Evolutionary conservation across 352 stramenopile species (phyloP).

Genomic region (Pythium angustatum): DNA sequence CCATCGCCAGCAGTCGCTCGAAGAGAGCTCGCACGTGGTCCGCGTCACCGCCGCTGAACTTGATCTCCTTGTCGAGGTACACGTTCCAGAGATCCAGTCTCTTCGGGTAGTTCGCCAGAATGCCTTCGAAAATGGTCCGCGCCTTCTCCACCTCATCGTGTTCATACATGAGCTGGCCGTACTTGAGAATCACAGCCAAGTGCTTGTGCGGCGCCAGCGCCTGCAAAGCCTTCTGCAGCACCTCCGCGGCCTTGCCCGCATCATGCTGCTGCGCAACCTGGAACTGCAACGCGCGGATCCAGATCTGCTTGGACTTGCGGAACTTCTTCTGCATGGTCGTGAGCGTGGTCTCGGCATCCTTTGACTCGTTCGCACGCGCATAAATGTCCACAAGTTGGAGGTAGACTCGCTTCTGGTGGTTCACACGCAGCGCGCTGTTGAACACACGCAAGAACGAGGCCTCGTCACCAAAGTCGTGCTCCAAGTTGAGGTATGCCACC

Average conservation of each 20-base stretch:
- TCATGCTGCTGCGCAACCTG: conserved; percentile 60
- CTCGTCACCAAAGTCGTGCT: conserved; percentile 95
- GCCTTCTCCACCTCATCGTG: conserved; percentile 92
- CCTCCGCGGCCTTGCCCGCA: conserved; percentile 46
- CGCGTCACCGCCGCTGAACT: conserved; percentile 78
- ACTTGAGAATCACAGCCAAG: conserved; percentile 93
- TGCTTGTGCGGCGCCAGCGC: conserved; percentile 95
- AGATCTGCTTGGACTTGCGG: conserved; percentile 88
- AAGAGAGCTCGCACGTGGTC: conserved; percentile 89
- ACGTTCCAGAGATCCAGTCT: conserved; percentile 96
- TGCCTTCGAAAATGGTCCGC: conserved; percentile 94
- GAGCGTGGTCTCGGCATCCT: conserved; percentile 75
- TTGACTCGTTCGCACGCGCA: conserved; percentile 58
- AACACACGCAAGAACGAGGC: conserved; percentile 91
- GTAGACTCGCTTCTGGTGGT: conserved; percentile 96
- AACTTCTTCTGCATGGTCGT: conserved; percentile 93
- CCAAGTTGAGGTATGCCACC: conserved; percentile 94
- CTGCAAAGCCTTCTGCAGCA: conserved; percentile 92
- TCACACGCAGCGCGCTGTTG: conserved; percentile 90
- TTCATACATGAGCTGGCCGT: conserved; percentile 96
- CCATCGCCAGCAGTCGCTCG: conserved; percentile 90
- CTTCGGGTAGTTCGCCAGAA: conserved; percentile 95
- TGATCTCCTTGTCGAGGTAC: conserved; percentile 97
- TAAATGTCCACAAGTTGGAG: conserved; percentile 94
- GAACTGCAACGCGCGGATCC: conserved; percentile 86